Evolutionary conservation across 192 early-diverging fungal genomes (phyloP).

Genomic region (Entomortierella beljakovae): DNA sequence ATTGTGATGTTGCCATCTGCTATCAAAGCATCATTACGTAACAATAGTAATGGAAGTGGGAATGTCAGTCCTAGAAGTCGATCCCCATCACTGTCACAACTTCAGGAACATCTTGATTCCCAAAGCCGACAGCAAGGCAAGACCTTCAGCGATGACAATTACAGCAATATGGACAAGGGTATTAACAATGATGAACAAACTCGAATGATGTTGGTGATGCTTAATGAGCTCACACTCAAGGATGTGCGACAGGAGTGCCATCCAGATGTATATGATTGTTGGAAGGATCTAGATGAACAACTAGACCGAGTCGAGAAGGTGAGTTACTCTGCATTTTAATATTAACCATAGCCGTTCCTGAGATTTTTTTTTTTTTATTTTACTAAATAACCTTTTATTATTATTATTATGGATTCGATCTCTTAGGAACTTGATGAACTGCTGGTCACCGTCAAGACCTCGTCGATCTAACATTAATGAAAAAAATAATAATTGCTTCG

Average conservation of each 20-base stretch:
- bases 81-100: constrained; percentile 18
- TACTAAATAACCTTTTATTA: not conserved
- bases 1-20: constrained; percentile 39
- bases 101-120: constrained; percentile 10
- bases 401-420: constrained; percentile 3
- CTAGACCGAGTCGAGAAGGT: constrained; percentile 49
- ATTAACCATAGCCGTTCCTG: not conserved
- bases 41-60: not conserved
- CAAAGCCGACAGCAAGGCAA: constrained; percentile 16
- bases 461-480: constrained; percentile 14
- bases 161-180: constrained; percentile 7
- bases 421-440: constrained; percentile 51
- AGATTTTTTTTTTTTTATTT: not conserved
- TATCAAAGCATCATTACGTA: constrained; percentile 38
- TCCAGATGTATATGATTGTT: constrained; percentile 51
- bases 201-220: constrained; percentile 49
- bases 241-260: constrained; percentile 52
- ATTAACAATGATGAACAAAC: constrained; percentile 25
- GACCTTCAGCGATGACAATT: not conserved
- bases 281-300: constrained; percentile 52
- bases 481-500: not conserved
- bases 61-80: too few relatives aligned
- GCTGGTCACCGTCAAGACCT: constrained; percentile 49
- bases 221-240: constrained; percentile 47
- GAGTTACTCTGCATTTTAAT: not conserved